A percentile compares a stretch with the other conserved stretches of the same genome.
Conservation (phyloP, 2,329 filamentous ascomycete genomes). For the Chaetomium globosum region DNA sequence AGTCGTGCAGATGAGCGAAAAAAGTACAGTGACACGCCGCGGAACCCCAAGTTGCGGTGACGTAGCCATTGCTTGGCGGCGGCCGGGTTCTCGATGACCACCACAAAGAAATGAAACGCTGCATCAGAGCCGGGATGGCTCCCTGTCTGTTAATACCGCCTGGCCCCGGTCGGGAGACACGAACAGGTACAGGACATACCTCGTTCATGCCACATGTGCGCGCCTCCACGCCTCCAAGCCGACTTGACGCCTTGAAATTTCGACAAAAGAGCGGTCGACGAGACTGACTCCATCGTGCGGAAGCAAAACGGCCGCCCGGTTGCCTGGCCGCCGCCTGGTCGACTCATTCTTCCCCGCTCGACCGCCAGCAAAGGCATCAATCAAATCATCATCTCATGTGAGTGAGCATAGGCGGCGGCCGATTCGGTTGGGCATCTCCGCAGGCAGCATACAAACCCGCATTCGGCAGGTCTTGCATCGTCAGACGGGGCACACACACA, state of each 20-base stretch:
- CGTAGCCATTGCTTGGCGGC: conserved; percentile 37
- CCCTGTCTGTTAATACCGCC: conserved; percentile 34
- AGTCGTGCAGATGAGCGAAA: conserved; percentile 21
- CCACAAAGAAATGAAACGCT: conserved; percentile 37
- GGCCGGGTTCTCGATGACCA: conserved; percentile 34
- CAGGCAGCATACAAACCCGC: conserved; percentile 18
- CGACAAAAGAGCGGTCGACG: conserved; percentile 32
- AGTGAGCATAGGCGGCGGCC: conserved; percentile 2
- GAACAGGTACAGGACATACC: conserved; percentile 24
- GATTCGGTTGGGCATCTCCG: conserved; percentile 26
- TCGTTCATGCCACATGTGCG: conserved; percentile 27
- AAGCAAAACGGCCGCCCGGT: conserved; percentile 15
- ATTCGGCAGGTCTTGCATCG: conserved; percentile 21
- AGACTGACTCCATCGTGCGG: conserved; percentile 5
- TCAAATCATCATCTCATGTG: not conserved
- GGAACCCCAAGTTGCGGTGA: conserved; percentile 37
- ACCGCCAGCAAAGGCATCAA: conserved; percentile 8
- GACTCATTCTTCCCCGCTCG: conserved; percentile 7
- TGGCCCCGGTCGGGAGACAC: conserved; percentile 31
- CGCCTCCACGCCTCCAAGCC: conserved; percentile 1
- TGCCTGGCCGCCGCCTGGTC: conserved; percentile 14
- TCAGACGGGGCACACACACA: not conserved
- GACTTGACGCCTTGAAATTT: conserved; percentile 26
- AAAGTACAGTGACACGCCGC: conserved; percentile 27
- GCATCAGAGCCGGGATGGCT: conserved; percentile 29